Base-by-base conservation (phyloP, 257 asterid species). In the Mentha longifolia region DNA sequence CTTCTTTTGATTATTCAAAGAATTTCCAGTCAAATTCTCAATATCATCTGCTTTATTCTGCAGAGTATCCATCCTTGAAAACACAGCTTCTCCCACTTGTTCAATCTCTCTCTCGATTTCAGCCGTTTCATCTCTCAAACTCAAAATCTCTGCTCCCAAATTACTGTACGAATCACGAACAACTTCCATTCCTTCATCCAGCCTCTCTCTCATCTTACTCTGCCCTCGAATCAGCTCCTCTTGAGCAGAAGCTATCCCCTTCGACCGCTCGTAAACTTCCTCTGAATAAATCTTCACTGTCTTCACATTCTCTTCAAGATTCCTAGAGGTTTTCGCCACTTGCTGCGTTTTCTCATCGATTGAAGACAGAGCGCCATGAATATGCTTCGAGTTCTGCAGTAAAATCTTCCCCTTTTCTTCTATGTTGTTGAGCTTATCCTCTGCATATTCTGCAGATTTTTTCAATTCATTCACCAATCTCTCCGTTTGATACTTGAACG, bases 71-170 rank as follows among this genome's bases (percentile, higher is more conserved):
- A 90, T 86, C 75, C 76, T 85, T 3, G 85, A 78, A 66, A 55
- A 67, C 90, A 88, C 85, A 5, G 76, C 77, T 12, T 81, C 84
- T 16, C 90, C 93, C 28, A 90, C 85, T 80, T 75, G 73, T 16
- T 78, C 79, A 30, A 90, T 83, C 83, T 80, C 89, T 56, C 67
- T 80, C 80, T 90, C 92, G 9, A 88, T 86, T 55, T 79, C 87
- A 19, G 65, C 77, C 0, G 96, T 73, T 63, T 84, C 90, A n/a
- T 79, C 74, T 70, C 68, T 84, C 42, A 90, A 65, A 37, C 25
- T 74, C 50, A 57, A 49, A 2, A 89, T 86, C 71, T 82, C 95
- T 1, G 55, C 22, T 1, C 84, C 91, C 66, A 88, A 66, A 59
- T 49, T 77, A 28, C 25, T 62, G 37, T 83, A 84, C 1, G 89